These are phyloP conservation scores for Sophora flavescens DNA, from an alignment of 306 rosid species.

Conservation along the genomic window DNA sequence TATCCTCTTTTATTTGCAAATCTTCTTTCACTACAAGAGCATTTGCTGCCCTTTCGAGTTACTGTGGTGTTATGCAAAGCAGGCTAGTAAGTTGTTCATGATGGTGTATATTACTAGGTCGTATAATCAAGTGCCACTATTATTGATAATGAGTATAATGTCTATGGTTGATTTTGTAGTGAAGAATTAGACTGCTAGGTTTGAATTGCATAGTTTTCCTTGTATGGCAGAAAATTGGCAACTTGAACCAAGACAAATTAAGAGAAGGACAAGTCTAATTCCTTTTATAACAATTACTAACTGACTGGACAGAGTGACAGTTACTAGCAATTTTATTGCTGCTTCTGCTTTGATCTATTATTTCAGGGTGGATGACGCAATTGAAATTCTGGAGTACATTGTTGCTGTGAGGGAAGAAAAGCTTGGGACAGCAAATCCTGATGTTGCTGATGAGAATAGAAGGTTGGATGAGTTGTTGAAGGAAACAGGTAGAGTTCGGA, in stretches of 20 bases:
- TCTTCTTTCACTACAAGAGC: not conserved
- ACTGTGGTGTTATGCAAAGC: not conserved
- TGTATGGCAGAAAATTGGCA: not conserved
- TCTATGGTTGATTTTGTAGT: not conserved
- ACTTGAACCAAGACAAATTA: not conserved
- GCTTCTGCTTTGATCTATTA: not conserved
- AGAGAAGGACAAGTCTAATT: not conserved
- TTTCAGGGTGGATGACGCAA: constrained; percentile 90
- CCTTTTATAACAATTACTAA: not conserved
- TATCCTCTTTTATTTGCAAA: not conserved
- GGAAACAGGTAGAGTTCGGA: constrained; percentile 86
- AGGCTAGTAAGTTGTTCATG: not conserved
- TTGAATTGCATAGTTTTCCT: not conserved
- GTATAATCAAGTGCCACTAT: not conserved
- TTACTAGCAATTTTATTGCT: no score
- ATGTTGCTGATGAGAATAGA: constrained; percentile 89
- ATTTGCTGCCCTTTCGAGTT: not conserved
- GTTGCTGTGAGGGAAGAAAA: constrained; percentile 84
- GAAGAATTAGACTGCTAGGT: not conserved
- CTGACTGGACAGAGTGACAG: no score
- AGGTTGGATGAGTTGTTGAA: constrained; percentile 84
- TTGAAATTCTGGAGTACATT: constrained; percentile 78
- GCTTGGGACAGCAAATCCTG: constrained; percentile 94
- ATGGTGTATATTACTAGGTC: not conserved
- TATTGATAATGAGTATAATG: not conserved